Conservation (phyloP, 148 eudicot species). For the Heliamphora exappendiculata region DNA sequence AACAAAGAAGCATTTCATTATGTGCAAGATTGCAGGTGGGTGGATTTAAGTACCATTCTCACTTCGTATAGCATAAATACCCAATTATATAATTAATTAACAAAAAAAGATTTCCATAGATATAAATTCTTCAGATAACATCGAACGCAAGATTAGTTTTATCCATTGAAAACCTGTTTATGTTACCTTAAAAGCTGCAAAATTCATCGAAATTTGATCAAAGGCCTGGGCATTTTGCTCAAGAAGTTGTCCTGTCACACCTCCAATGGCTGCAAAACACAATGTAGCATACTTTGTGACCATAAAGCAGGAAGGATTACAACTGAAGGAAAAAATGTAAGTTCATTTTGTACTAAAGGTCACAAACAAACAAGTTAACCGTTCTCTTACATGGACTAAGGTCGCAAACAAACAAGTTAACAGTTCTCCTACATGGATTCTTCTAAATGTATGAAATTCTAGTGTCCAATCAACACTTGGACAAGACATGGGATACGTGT, state of each 20-base stretch:
- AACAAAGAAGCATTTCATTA: not conserved
- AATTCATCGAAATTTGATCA: slow-evolving; percentile 73
- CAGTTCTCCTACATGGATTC: too few relatives aligned
- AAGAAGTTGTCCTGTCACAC: slow-evolving; percentile 75
- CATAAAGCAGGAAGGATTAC: not conserved
- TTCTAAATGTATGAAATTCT: too few relatives aligned
- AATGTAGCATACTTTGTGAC: not conserved
- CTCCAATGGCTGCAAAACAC: slow-evolving; percentile 80
- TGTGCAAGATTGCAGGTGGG: not conserved
- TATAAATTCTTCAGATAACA: not conserved
- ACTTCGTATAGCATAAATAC: not conserved
- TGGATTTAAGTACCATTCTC: not conserved
- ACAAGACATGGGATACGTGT: too few relatives aligned
- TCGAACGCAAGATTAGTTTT: not conserved
- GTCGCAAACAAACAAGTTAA: too few relatives aligned
- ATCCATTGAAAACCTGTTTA: not conserved
- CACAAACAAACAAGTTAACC: not conserved
- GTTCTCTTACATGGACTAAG: too few relatives aligned
- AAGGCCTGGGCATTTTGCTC: slow-evolving; percentile 77
- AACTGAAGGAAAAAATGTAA: not conserved
- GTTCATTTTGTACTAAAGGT: not conserved
- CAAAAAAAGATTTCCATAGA: not conserved
- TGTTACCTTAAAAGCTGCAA: slow-evolving; percentile 62
- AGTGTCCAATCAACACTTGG: too few relatives aligned
- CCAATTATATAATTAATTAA: not conserved